phyloP scores from a whole-genome alignment of 257 asterid species.

The Solanum etuberosum region DNA sequence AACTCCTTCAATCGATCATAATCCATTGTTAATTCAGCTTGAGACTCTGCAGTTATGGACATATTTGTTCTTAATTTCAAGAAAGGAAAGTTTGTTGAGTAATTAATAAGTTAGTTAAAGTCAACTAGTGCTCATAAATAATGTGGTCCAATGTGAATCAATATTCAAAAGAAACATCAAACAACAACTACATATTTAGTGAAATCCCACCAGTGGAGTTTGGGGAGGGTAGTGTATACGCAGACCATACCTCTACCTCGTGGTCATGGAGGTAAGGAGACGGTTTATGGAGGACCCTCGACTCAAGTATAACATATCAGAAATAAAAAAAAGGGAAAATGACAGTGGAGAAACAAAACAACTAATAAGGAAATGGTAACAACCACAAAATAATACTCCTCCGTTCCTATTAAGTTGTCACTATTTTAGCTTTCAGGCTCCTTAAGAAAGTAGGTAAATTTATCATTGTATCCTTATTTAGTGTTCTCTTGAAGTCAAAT shows the following conservation, averaged over 20 bases:
- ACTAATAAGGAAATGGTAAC: neutral
- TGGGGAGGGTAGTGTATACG: too few relatives aligned
- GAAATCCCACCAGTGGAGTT: neutral
- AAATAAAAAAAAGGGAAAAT: too few relatives aligned
- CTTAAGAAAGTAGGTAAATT: too few relatives aligned
- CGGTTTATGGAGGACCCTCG: neutral
- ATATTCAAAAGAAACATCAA: neutral
- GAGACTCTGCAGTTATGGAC: neutral
- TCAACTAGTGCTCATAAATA: neutral
- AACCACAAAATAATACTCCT: too few relatives aligned
- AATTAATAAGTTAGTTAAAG: neutral
- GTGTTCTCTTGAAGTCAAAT: too few relatives aligned
- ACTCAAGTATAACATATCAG: neutral
- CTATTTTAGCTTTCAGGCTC: too few relatives aligned
- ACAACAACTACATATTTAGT: too few relatives aligned
- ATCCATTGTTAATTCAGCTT: neutral
- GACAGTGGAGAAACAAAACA: too few relatives aligned
- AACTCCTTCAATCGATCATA: slow-evolving; percentile 8
- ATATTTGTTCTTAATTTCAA: neutral
- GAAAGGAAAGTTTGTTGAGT: neutral
- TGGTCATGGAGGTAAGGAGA: neutral
- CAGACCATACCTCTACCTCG: neutral
- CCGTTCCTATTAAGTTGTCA: too few relatives aligned
- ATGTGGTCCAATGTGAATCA: neutral
- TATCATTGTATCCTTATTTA: too few relatives aligned